Evolutionary conservation across 768 basidiomycete species (phyloP).

Genomic region (Rhizopogon vinicolor): DNA sequence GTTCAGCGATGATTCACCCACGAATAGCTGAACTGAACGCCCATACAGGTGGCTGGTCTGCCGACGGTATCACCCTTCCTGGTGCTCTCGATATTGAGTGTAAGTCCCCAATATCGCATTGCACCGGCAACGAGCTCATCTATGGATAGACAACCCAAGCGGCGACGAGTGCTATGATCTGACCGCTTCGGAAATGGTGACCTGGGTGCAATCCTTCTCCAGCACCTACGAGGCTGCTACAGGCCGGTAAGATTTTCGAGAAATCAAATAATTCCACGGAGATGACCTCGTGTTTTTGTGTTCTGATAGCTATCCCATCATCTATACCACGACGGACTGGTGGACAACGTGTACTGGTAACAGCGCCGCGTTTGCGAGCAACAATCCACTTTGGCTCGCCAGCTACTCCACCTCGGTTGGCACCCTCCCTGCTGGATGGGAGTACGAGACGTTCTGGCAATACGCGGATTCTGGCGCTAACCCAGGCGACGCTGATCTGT

Average conservation of each 20-base stretch:
- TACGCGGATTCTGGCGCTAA: constrained; percentile 50
- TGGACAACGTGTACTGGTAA: constrained; percentile 66
- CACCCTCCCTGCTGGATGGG: constrained; percentile 56
- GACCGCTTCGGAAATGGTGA: constrained; percentile 50
- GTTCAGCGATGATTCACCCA: background rate
- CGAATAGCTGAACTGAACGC: background rate
- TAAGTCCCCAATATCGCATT: constrained; percentile 20
- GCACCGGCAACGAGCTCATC: background rate
- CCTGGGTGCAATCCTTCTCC: constrained; percentile 61
- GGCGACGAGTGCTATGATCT: constrained; percentile 53
- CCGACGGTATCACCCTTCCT: constrained; percentile 56
- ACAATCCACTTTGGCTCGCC: constrained; percentile 62
- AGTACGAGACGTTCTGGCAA: constrained; percentile 56
- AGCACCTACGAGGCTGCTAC: constrained; percentile 49
- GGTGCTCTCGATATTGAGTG: constrained; percentile 63
- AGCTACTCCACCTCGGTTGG: constrained; percentile 45
- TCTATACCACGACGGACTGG: constrained; percentile 65
- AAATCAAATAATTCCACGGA: background rate
- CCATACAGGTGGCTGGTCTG: constrained; percentile 44
- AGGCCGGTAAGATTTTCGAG: constrained; percentile 31
- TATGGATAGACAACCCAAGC: constrained; percentile 41
- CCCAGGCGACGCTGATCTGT: constrained; percentile 54
- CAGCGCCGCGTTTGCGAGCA: constrained; percentile 41
- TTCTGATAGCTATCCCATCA: constrained; percentile 40
- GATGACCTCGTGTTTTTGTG: background rate